Base-by-base conservation (phyloP, 306 rosid genomes). In the Fagus sylvatica region DNA sequence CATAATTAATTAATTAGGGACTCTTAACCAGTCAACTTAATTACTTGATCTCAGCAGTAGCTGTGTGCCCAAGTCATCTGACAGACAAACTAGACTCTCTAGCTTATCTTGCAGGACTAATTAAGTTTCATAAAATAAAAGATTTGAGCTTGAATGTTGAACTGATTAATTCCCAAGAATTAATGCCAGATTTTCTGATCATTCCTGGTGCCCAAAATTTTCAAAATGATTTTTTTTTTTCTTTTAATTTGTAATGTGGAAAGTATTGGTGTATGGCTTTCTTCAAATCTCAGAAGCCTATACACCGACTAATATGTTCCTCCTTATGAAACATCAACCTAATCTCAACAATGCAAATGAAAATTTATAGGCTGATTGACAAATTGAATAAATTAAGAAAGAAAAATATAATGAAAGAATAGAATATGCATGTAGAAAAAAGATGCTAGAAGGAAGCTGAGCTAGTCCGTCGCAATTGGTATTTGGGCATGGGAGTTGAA, bases 391-490 rank as follows among this genome's bases (percentile, higher is more conserved):
- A 30, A 59, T 3, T 3, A n/a, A 13, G 17, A 51, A 2, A 6
- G n/a, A n/a, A 3, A 59, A 28, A 32, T 19, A 59, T 7, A 34
- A 62, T 13, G 6, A 62, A 34, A 33, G 28, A 34, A 62, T 22
- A 40, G 17, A 40, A 19, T 11, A 4, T 46, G 7, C 19, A 46
- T 28, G 56, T 16, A n/a, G 55, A 6, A 17, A 42, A 28, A 32
- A 16, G 46, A 16, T 6, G 11, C 33, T 80, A 84, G 61, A 72
- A 68, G 61, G 54, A 22, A 43, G 78, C 68, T 4, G 88, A 84
- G 75, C 77, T 84, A 19, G 71, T 76, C 32, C 85, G 80, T 74
- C 83, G 79, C 41, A 80, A 73, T 76, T 80, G 85, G 79, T 53
- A 61, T 68, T 48, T 77, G 19, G 80, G 80, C 62, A 12, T 43